phyloP scores from a whole-genome alignment of 768 basidiomycete species.

The Russula virescens region DNA sequence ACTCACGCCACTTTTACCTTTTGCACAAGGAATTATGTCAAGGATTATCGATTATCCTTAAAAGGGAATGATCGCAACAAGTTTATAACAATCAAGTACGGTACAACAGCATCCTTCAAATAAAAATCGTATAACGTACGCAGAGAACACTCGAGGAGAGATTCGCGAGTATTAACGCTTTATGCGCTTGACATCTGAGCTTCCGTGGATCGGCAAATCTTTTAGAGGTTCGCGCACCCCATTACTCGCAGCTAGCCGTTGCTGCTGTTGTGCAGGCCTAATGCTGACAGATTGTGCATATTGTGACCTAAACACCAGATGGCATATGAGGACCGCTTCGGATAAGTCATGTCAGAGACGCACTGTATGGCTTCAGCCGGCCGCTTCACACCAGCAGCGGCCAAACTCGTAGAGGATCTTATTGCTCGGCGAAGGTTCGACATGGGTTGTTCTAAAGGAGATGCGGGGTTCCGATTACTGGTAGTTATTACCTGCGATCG shows the following conservation, averaged over 20 bases:
- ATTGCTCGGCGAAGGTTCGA: constrained; percentile 8
- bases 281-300: constrained; percentile 1
- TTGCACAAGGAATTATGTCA: too few species aligned
- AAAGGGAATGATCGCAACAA: too few species aligned
- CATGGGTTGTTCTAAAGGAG: background rate
- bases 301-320: background rate
- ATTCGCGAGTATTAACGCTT: constrained; percentile 1
- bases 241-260: background rate
- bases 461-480: background rate
- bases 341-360: background rate
- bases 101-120: background rate
- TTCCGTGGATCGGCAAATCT: constrained; percentile 9
- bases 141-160: background rate
- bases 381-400: constrained; percentile 16
- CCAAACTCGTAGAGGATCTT: background rate
- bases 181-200: constrained; percentile 21
- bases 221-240: constrained; percentile 12
- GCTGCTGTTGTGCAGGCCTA: constrained; percentile 16
- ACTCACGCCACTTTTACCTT: background rate
- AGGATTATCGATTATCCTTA: too few species aligned
- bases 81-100: background rate
- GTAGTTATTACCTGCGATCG: background rate
- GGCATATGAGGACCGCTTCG: background rate
- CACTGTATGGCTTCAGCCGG: constrained; percentile 17
- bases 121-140: background rate